phyloP scores from a whole-genome alignment of 139 green algal genomes.

The Chlamydomonas asymmetrica region DNA sequence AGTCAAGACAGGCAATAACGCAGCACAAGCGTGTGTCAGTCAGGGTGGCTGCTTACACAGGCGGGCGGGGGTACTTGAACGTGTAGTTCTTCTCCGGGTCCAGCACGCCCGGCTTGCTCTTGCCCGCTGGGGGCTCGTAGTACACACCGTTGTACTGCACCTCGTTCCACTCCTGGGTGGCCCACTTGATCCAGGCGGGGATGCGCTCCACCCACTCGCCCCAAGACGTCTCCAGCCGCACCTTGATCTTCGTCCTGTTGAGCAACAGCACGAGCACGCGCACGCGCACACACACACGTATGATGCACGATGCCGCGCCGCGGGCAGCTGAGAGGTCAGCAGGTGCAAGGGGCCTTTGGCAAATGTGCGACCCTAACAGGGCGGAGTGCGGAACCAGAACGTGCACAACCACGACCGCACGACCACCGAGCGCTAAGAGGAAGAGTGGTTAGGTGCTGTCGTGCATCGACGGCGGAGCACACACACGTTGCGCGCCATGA shows the following conservation, averaged over 20 bases:
- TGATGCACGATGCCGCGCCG: not conserved
- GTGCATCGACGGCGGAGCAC: not conserved
- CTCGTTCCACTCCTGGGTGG: constrained; percentile 81
- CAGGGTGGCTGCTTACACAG: constrained; percentile 36
- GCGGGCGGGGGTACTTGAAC: constrained; percentile 93
- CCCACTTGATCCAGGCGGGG: constrained; percentile 95
- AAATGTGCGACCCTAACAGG: too few species aligned
- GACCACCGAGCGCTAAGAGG: too few species aligned
- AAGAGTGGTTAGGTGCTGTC: not conserved
- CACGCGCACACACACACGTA: not conserved
- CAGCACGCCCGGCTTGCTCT: constrained; percentile 63
- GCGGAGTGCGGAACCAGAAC: too few species aligned
- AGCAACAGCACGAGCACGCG: not conserved
- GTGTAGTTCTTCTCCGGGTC: constrained; percentile 79
- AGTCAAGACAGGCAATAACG: too few species aligned
- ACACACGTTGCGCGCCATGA: too few species aligned
- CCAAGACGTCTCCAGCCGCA: constrained; percentile 72
- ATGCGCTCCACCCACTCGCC: constrained; percentile 90
- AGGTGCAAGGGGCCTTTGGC: too few species aligned
- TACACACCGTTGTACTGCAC: constrained; percentile 94
- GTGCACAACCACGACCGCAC: too few species aligned
- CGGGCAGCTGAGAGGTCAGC: too few species aligned
- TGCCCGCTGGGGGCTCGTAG: constrained; percentile 73
- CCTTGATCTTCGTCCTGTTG: constrained; percentile 86
- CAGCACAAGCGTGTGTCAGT: not conserved